Evolutionary conservation across 2,329 filamentous ascomycete genomes (phyloP), one percentile per base, ranked within the genome.

Genomic region (Stagonosporopsis chrysanthemi): DNA sequence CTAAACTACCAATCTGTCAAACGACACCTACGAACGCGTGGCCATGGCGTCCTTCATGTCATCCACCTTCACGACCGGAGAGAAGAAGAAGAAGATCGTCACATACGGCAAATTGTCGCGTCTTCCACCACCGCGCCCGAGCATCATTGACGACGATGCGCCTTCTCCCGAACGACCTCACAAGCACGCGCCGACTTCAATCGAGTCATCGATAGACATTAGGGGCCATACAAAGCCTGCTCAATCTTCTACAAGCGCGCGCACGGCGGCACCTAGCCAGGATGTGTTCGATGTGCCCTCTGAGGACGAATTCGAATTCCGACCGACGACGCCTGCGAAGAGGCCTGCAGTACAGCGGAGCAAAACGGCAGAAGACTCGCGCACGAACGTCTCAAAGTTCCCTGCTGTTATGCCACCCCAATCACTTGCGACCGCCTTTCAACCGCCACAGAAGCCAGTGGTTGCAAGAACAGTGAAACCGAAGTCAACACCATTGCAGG

Each of bases 211-310:
- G 6, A 23, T 39, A 26, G 39, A 26, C n/a, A 6, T 4, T n/a
- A 62, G 36, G 39, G 52, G 52, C 7, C n/a, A 33, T 19, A 19
- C 46, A 28, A 59, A 63, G 19, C 15, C 43, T 47, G 52, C 35
- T 19, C 49, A 41, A 33, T 44, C 50, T 24, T 19, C 44, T 14
- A 33, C 15, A 9, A 56, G 51, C 33, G 31, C 44, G 43, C 59
- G 58, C 48, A 49, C 54, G 49, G 62, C 55, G 29, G 42, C 57
- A 2, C 40, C 52, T 8, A 48, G 58, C 19, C 44, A 40, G 23
- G 69, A 73, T 43, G 64, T 77, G 17, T 82, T 80, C 63, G 79
- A 82, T 58, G 73, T 81, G 19, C 79, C 79, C 4, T 76, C 72
- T 12, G 74, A 76, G 8, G 68, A 76, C 43, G 70, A 74, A 15